phyloP scores from a whole-genome alignment of 805 yeast species.

The Lipomyces chichibuensis region DNA sequence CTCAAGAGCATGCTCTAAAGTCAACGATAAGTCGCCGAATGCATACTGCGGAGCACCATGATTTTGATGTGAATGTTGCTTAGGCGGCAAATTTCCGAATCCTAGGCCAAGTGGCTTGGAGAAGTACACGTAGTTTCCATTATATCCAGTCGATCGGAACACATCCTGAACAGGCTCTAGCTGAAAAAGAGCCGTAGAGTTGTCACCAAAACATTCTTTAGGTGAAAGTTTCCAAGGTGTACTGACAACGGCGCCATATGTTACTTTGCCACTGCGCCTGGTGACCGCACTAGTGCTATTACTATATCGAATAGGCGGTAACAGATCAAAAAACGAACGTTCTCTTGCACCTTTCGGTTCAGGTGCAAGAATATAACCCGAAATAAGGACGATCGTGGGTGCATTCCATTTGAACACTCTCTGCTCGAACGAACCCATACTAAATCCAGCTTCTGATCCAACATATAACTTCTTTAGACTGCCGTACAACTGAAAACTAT shows the following conservation, averaged over 20 bases:
- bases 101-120: conserved; percentile 82
- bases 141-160: conserved; percentile 48
- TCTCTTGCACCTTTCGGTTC: conserved; percentile 37
- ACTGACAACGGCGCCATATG: conserved; percentile 65
- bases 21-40: conserved; percentile 80
- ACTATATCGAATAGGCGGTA: conserved; percentile 37
- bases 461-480: conserved; percentile 61
- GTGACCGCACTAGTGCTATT: conserved; percentile 32
- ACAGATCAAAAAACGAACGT: conserved; percentile 36
- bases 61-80: conserved; percentile 33
- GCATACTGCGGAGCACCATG: conserved; percentile 43
- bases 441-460: conserved; percentile 80
- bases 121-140: conserved; percentile 60
- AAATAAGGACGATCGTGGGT: conserved; percentile 71
- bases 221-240: conserved; percentile 80
- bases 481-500: conserved; percentile 33
- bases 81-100: conserved; percentile 72
- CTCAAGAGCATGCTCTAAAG: conserved; percentile 77
- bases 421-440: conserved; percentile 82
- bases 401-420: conserved; percentile 89
- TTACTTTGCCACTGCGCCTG: conserved; percentile 46
- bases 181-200: conserved; percentile 60
- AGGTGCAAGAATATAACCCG: conserved; percentile 54
- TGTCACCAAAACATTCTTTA: conserved; percentile 71
- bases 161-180: conserved; percentile 67